Base-by-base conservation (phyloP, 495 filamentous ascomycete species). In the Lepraria neglecta region DNA sequence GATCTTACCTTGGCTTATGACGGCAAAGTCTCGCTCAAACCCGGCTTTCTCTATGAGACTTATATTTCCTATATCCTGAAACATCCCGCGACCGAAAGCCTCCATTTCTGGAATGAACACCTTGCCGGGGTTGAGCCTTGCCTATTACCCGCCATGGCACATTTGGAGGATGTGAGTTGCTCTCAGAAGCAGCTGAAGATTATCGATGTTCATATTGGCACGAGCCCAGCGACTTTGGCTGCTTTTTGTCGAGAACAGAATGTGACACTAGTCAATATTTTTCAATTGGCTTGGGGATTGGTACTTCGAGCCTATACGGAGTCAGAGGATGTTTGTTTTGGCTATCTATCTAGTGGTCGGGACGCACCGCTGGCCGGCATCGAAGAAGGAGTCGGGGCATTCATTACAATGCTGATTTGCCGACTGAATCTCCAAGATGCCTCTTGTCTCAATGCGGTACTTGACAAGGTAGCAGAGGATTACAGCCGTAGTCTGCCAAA, bases 401-500 rank as follows among this genome's bases (percentile, higher is more conserved):
- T 82, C 2, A 81, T 84, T 24, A 82, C 81, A 47, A 76, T 82
- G 56, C 71, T 82, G 54, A 71, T 79, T 17, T 82, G 80, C 59
- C 75, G 80, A 11, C 71, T 82, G 61, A 76, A 62, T 67, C 3
- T 51, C 66, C 7, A 46, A 69, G 12, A 64, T 63, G 0, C 47
- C 62, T 0, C 65, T 80, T 17, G 64, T 62, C 6, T 64, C 74
- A 35, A 59, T 76, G 42, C 14, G 14, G 2, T 44, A 6, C 42
- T 44, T n/a, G 6, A 44, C 42, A 44, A n/a, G n/a, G 7, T 17
- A 6, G 42, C 42, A 44, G 42, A 44, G 14, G n/a, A n/a, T 44
- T 44, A 15, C 42, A 44, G 14, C 6, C 42, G 7, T 15, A 44
- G 42, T 5, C 9, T 44, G n/a, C 42, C 42, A 15, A 44, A 44